phyloP scores from a whole-genome alignment of 805 yeast species.

The Yamadazyma olivae region DNA sequence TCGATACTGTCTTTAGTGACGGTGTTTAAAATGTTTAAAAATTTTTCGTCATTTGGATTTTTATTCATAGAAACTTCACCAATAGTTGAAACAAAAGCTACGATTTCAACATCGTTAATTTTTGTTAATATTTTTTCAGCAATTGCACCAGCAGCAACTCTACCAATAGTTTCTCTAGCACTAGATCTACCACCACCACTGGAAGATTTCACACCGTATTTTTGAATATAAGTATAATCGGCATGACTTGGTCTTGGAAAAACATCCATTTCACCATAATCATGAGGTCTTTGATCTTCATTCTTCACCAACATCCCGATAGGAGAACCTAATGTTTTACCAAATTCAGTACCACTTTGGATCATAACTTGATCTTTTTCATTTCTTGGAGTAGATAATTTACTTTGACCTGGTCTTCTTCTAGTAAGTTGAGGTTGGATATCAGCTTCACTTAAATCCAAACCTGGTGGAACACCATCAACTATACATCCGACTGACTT shows the following conservation, averaged over 20 bases:
- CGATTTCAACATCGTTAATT: constrained; percentile 84
- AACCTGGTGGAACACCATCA: constrained; percentile 97
- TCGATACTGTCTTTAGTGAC: constrained; percentile 90
- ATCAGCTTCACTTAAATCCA: constrained; percentile 79
- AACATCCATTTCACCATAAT: constrained; percentile 90
- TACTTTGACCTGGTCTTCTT: constrained; percentile 97
- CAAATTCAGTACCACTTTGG: constrained; percentile 92
- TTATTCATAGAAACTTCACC: constrained; percentile 79
- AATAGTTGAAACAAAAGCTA: constrained; percentile 93
- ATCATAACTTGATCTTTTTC: constrained; percentile 92
- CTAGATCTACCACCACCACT: constrained; percentile 97
- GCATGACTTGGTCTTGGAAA: constrained; percentile 99
- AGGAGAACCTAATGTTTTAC: constrained; percentile 91
- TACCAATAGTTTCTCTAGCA: constrained; percentile 97
- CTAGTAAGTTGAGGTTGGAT: constrained; percentile 94
- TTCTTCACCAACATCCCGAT: constrained; percentile 90
- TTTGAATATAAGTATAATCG: constrained; percentile 86
- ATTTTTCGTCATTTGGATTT: constrained; percentile 60
- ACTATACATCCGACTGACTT: constrained; percentile 97
- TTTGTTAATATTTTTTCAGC: constrained; percentile 86
- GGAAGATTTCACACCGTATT: constrained; percentile 90
- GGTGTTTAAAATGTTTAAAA: constrained; percentile 64
- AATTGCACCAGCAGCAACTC: constrained; percentile 98
- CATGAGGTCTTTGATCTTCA: constrained; percentile 96
- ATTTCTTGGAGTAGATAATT: constrained; percentile 89